These are phyloP conservation scores for Lepiota venenata DNA, from an alignment of 768 basidiomycete genomes.

Conservation along the genomic window DNA sequence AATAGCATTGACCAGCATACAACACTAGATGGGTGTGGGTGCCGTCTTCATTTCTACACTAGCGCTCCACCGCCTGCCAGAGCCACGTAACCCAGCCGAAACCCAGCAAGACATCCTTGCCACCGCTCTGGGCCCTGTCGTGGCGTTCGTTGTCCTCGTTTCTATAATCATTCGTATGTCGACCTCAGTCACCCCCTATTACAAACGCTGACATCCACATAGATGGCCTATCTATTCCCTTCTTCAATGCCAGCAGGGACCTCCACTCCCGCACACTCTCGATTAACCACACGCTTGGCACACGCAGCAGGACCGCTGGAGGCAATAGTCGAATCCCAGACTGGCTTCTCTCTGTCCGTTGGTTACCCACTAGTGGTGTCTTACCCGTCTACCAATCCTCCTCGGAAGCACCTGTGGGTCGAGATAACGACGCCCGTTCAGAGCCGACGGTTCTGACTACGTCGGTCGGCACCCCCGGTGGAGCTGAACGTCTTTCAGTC, in stretches of 20 bases:
- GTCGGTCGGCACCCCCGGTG: background rate
- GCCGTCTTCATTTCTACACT: conserved; percentile 86
- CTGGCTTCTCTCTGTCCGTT: conserved; percentile 33
- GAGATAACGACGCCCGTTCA: too few relatives aligned
- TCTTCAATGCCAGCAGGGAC: conserved; percentile 54
- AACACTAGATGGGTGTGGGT: conserved; percentile 79
- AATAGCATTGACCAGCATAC: background rate
- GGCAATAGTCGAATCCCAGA: conserved; percentile 37
- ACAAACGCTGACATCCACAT: background rate
- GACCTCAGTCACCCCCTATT: background rate
- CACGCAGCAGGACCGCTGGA: conserved; percentile 15
- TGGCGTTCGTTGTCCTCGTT: conserved; percentile 81
- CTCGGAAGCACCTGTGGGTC: background rate
- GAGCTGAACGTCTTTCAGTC: too few relatives aligned
- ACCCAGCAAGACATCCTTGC: conserved; percentile 74
- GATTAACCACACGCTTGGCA: conserved; percentile 32
- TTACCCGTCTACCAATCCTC: background rate
- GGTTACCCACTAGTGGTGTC: conserved; percentile 4
- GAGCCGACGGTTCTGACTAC: too few relatives aligned
- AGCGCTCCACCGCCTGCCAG: conserved; percentile 59
- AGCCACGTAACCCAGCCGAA: conserved; percentile 54
- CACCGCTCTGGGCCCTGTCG: conserved; percentile 73
- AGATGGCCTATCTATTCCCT: conserved; percentile 73
- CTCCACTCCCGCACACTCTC: conserved; percentile 42
- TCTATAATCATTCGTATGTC: conserved; percentile 80